Evolutionary conservation across 495 filamentous ascomycete genomes (phyloP).

Genomic region (Glarea lozoyensis): DNA sequence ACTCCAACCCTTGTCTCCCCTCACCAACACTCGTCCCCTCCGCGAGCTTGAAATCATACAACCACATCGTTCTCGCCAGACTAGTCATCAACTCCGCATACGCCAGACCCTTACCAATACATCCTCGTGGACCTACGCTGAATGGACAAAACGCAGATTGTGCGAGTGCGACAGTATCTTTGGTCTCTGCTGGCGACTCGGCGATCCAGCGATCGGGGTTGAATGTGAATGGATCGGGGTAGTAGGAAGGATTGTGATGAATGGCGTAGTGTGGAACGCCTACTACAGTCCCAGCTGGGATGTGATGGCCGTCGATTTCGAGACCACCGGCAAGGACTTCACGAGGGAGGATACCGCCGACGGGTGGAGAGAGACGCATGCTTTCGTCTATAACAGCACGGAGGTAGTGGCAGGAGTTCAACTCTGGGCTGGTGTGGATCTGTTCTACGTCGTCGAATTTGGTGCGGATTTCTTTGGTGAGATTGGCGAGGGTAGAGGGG

Average conservation of each 20-base stretch:
- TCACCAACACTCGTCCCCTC: slow-evolving; percentile 28
- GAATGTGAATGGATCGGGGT: slow-evolving; percentile 39
- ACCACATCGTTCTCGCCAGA: slow-evolving; percentile 35
- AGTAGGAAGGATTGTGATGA: slow-evolving; percentile 47
- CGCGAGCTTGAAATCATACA: slow-evolving; percentile 38
- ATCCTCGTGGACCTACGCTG: slow-evolving; percentile 44
- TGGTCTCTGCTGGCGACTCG: slow-evolving; percentile 16
- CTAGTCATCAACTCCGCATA: slow-evolving; percentile 42
- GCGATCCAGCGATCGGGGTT: slow-evolving; percentile 35
- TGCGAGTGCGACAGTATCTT: slow-evolving; percentile 31
- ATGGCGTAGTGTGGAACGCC: slow-evolving; percentile 47
- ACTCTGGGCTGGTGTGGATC: slow-evolving; percentile 25
- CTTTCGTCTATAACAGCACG: slow-evolving; percentile 59
- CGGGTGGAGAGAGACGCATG: slow-evolving; percentile 60
- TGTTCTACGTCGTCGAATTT: slow-evolving; percentile 43
- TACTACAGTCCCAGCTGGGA: slow-evolving; percentile 33
- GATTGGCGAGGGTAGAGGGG: slow-evolving; percentile 34
- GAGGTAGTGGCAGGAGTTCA: slow-evolving; percentile 34
- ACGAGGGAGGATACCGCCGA: slow-evolving; percentile 51
- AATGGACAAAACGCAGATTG: slow-evolving; percentile 50
- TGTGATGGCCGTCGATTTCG: slow-evolving; percentile 20
- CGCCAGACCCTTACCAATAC: slow-evolving; percentile 51
- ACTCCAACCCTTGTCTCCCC: slow-evolving; percentile 31
- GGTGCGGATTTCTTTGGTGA: slow-evolving; percentile 38
- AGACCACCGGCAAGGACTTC: slow-evolving; percentile 53